These are phyloP conservation scores for Neurospora sp. DNA, from an alignment of 495 filamentous ascomycete genomes.

Conservation along the genomic window DNA sequence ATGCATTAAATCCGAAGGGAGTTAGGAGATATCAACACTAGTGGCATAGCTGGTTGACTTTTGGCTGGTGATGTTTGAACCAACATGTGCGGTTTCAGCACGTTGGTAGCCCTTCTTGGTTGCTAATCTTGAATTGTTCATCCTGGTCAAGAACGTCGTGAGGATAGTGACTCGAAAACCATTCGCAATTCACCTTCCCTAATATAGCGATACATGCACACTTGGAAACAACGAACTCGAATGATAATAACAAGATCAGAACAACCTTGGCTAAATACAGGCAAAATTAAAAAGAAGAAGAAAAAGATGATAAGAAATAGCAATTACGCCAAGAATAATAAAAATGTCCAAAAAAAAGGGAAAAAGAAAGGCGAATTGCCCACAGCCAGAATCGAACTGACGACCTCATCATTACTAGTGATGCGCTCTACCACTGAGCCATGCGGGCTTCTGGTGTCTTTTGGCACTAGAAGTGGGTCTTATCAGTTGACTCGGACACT, in stretches of 20 bases:
- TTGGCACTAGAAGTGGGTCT: too few species aligned
- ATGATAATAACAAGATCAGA: neutral
- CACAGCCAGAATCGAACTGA: neutral
- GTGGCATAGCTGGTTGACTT: too few species aligned
- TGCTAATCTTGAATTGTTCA: neutral
- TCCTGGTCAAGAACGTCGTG: neutral
- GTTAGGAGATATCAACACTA: neutral
- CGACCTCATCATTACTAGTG: neutral
- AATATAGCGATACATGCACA: too few species aligned
- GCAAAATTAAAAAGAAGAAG: neutral
- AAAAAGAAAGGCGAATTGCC: neutral
- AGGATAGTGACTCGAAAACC: neutral
- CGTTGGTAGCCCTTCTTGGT: neutral
- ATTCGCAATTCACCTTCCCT: too few species aligned
- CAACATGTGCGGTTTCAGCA: neutral
- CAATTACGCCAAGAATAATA: neutral
- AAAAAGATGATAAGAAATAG: neutral
- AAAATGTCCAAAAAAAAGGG: neutral
- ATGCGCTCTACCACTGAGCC: neutral
- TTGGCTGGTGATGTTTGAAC: neutral
- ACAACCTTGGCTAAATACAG: neutral
- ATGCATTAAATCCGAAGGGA: neutral
- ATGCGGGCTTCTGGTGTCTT: neutral
- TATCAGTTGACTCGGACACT: too few species aligned
- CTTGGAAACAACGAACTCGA: neutral